A percentile compares a stretch with the other conserved stretches of the same genome.
Conservation (phyloP, 305 asterid genomes). For the Vinca major region DNA sequence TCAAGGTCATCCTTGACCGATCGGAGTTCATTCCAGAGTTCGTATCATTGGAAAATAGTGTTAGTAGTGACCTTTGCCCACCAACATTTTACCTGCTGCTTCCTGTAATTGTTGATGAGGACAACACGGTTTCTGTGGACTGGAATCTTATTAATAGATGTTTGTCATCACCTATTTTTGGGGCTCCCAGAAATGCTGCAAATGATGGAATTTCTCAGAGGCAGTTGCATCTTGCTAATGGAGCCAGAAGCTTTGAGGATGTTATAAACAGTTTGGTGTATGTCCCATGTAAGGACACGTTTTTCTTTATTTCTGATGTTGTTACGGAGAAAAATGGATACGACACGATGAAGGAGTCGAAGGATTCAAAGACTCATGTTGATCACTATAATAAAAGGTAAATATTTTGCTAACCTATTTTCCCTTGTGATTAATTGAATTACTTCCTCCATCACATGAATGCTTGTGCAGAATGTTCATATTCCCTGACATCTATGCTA, state of each 20-base stretch:
- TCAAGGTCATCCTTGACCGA: constrained; percentile 73
- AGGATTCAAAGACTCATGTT: constrained; percentile 45
- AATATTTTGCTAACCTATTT: constrained; percentile 20
- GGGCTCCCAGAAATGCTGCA: constrained; percentile 27
- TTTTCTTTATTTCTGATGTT: constrained; percentile 72
- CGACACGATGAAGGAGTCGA: constrained; percentile 40
- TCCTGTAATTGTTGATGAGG: constrained; percentile 44
- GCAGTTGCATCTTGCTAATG: constrained; percentile 68
- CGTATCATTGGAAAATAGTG: constrained; percentile 47
- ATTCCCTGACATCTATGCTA: not conserved
- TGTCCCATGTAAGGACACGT: constrained; percentile 60
- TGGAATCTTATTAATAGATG: constrained; percentile 71
- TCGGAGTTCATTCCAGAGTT: constrained; percentile 48
- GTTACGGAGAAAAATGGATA: constrained; percentile 39
- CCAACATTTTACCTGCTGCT: constrained; percentile 73
- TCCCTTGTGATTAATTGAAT: not conserved
- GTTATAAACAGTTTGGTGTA: constrained; percentile 75
- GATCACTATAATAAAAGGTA: constrained; percentile 61
- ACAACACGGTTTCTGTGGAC: constrained; percentile 55
- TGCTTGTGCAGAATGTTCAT: constrained; percentile 1
- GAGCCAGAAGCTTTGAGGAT: constrained; percentile 44
- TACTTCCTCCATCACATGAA: constrained; percentile 7
- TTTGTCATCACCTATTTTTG: constrained; percentile 77
- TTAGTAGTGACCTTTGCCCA: constrained; percentile 29
- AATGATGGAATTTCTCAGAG: constrained; percentile 27